Evolutionary conservation across 768 basidiomycete species (phyloP).

Genomic region (Mycena galopus): DNA sequence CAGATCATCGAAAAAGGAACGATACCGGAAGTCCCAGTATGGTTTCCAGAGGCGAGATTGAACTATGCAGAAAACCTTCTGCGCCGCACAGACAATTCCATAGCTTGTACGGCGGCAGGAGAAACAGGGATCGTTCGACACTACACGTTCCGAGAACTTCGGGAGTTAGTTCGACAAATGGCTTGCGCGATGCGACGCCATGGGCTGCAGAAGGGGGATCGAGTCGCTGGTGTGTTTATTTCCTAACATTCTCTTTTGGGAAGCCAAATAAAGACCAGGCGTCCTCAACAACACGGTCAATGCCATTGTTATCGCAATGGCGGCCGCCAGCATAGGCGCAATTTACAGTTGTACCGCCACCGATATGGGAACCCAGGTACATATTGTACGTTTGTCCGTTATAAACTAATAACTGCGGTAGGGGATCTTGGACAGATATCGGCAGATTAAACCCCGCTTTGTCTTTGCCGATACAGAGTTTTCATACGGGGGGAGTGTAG

Average conservation of each 20-base stretch:
- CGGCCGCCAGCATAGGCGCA: constrained; percentile 73
- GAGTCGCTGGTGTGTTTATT: constrained; percentile 68
- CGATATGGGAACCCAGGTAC: constrained; percentile 77
- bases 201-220: constrained; percentile 71
- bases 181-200: constrained; percentile 68
- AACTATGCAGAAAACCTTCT: constrained; percentile 84
- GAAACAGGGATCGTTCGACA: constrained; percentile 66
- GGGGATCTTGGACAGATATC: constrained; percentile 73
- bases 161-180: constrained; percentile 66
- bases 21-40: constrained; percentile 70
- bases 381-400: not conserved
- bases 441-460: constrained; percentile 78
- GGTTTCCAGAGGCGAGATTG: constrained; percentile 76
- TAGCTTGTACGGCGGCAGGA: constrained; percentile 69
- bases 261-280: constrained; percentile 51
- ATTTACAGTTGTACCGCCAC: constrained; percentile 80
- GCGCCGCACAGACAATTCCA: constrained; percentile 66
- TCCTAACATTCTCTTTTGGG: not conserved
- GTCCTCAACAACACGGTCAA: constrained; percentile 74
- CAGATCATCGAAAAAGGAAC: constrained; percentile 51
- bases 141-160: constrained; percentile 67
- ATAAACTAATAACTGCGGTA: constrained; percentile 30
- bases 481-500: constrained; percentile 69
- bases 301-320: constrained; percentile 71
- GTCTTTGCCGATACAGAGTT: constrained; percentile 78